Evolutionary conservation across 192 early-diverging fungal species (phyloP).

Genomic region (Podila epigama): DNA sequence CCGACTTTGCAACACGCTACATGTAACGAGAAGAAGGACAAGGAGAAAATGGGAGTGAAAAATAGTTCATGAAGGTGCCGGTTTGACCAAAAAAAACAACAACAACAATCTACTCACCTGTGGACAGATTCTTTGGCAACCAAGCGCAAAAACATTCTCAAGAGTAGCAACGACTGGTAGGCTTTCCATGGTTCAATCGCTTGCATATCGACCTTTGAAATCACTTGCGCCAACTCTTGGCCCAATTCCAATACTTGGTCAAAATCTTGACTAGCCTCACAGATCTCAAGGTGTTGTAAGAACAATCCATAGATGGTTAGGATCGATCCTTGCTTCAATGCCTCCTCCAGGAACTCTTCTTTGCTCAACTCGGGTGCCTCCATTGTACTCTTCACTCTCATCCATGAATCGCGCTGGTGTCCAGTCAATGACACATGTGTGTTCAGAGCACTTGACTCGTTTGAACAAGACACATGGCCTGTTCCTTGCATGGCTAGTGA

Average conservation of each 20-base stretch:
- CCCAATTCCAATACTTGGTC: conserved; percentile 39
- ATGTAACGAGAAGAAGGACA: not conserved
- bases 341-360: conserved; percentile 37
- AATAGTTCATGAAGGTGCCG: not conserved
- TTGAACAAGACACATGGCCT: too few species aligned
- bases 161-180: conserved; percentile 27
- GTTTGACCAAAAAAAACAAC: not conserved
- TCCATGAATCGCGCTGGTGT: conserved; percentile 28
- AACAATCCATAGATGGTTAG: conserved; percentile 29
- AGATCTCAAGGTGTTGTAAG: conserved; percentile 24
- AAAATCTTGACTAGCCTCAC: conserved; percentile 32
- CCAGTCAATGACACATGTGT: conserved; percentile 13
- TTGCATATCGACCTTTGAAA: conserved; percentile 29
- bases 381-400: conserved; percentile 11
- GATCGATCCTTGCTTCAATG: conserved; percentile 19
- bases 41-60: not conserved
- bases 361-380: conserved; percentile 35
- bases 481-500: too few species aligned
- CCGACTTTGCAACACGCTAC: conserved; percentile 35
- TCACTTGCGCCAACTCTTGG: conserved; percentile 30
- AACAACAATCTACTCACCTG: conserved; percentile 8
- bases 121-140: conserved; percentile 46
- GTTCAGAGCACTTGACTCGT: too few species aligned
- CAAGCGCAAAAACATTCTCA: conserved; percentile 40
- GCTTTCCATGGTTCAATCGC: conserved; percentile 40